These are phyloP conservation scores for Carex scoparia DNA, from an alignment of 176 grass and related monocot genomes.

Conservation along the genomic window DNA sequence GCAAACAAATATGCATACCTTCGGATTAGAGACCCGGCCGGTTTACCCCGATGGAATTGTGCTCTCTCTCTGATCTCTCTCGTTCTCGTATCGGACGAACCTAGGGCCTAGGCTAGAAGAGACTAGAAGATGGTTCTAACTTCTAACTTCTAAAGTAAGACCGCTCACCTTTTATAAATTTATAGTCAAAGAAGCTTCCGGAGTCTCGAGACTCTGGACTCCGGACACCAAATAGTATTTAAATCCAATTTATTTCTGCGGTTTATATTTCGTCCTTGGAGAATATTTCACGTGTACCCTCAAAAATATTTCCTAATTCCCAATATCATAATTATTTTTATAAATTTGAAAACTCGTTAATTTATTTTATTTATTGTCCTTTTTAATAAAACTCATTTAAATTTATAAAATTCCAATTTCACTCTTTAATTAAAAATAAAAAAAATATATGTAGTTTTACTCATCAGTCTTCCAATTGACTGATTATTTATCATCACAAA, in stretches of 20 bases:
- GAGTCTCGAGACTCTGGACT: not conserved
- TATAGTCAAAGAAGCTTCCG: not conserved
- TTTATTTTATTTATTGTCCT: no score
- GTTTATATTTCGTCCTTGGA: no score
- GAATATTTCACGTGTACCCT: no score
- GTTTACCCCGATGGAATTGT: not conserved
- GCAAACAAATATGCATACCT: conserved; percentile 2
- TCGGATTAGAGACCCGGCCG: not conserved
- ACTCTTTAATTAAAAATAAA: no score
- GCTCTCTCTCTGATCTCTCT: not conserved
- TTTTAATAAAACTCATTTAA: no score
- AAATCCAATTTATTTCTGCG: not conserved
- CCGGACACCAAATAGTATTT: not conserved
- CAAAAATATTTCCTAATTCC: no score
- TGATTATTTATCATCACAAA: no score
- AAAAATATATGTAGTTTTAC: no score
- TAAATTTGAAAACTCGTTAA: no score
- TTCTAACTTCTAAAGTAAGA: not conserved
- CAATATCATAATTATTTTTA: no score
- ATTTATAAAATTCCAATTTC: no score
- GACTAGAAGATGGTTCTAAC: not conserved
- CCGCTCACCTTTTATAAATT: not conserved
- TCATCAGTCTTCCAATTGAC: no score
- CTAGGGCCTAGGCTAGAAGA: not conserved
- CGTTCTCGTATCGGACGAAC: not conserved